Base-by-base conservation (phyloP, 2,329 filamentous ascomycete species). In the Colletotrichum lentis region DNA sequence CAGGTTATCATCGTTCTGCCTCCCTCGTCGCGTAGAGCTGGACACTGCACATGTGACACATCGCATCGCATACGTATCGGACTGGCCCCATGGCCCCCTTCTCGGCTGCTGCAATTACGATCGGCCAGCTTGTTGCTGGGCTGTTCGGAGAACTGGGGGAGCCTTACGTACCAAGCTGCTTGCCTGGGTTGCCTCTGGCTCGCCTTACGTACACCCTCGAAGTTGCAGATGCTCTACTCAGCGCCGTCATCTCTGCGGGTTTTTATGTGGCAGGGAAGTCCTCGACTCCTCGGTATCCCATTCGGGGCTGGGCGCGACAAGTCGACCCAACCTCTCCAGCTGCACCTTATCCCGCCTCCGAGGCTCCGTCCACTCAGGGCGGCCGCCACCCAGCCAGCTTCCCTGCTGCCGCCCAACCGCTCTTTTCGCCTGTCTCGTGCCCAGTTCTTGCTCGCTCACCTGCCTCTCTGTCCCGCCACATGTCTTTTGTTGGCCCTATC, bases 361-460 rank as follows among this genome's bases (percentile, higher is more conserved):
- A 35, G 31, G 31, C 31, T 35, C 50, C 44, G 56, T 65, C 62
- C 66, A 65, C 55, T 66, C 66, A 69, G 54, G 61, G 50, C 55
- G 62, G 55, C 66, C 66, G 62, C 65, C 65, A 68, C 65, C 62
- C 54, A 65, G 41, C 65, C 54, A 65, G 46, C 55, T 66, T 56
- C 62, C 62, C 46, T 65, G 65, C 66, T 56, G 50, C 55, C 66
- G 62, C 65, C 65, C 62, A 65, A 68, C 62, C 55, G 62, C 55
- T 39, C 55, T 68, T 43, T 68, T 43, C 49, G 65, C 65, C 54
- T 68, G 62, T 41, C 24, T 22, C 37, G 8, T 50, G 20, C 39
- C 57, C 3, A 43, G 57, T 46, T 39, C 31, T 55, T 20, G 31
- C 50, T 35, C 31, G 27, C 7, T 31, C 27, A 7, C 14, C 18